Evolutionary conservation across 192 early-diverging fungal species (phyloP).

Genomic region (Coemansia sp.): DNA sequence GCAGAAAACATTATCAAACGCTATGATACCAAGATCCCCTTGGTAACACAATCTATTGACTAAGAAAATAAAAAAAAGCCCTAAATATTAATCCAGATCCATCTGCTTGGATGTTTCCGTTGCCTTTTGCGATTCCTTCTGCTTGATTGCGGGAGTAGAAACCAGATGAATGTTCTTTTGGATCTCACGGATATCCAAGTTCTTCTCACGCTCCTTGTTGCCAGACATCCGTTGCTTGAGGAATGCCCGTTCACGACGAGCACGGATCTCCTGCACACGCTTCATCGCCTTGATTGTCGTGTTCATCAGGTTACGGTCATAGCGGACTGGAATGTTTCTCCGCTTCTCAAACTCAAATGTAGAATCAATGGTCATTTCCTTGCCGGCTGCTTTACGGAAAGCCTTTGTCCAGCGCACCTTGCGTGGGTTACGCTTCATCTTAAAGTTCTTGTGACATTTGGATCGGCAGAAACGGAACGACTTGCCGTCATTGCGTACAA

Average conservation of each 20-base stretch:
- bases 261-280: constrained; percentile 90
- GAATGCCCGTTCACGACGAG: constrained; percentile 89
- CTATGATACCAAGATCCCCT: constrained; percentile 64
- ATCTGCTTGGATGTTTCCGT: constrained; percentile 49
- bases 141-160: constrained; percentile 37
- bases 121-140: constrained; percentile 43
- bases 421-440: constrained; percentile 99
- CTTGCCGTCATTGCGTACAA: constrained; percentile 98
- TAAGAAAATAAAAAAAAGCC: too few relatives aligned
- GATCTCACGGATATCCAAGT: constrained; percentile 70
- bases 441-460: constrained; percentile 99
- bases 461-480: constrained; percentile 94
- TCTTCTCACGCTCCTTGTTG: constrained; percentile 79
- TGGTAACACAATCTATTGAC: constrained; percentile 35
- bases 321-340: constrained; percentile 95
- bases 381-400: constrained; percentile 96
- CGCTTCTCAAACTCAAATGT: constrained; percentile 99
- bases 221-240: constrained; percentile 88
- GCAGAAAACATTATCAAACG: constrained; percentile 76
- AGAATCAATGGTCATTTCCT: constrained; percentile 98
- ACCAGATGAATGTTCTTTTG: constrained; percentile 89
- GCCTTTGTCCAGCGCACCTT: constrained; percentile 99
- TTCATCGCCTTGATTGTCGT: constrained; percentile 99
- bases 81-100: constrained; percentile 53
- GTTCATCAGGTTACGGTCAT: constrained; percentile 94